phyloP scores from a whole-genome alignment of 2,329 filamentous ascomycete genomes.

The Pseudogymnoascus sp. region DNA sequence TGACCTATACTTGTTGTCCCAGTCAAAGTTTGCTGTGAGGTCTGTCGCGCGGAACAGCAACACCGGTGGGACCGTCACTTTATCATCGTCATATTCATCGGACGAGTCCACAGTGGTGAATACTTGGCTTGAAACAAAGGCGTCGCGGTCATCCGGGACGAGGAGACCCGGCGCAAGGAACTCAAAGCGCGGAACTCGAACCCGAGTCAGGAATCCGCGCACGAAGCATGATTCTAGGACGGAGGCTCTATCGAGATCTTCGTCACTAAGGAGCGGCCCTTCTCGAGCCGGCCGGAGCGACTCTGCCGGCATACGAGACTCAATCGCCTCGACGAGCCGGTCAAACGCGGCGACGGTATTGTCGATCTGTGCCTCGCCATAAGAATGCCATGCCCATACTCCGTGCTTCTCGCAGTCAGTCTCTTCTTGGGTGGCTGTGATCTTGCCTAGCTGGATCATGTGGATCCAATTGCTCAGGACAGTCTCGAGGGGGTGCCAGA shows the following conservation, averaged over 20 bases:
- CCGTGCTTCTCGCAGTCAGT: not conserved
- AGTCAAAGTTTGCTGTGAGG: not conserved
- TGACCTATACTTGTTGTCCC: not conserved
- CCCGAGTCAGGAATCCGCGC: not conserved
- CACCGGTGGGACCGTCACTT: not conserved
- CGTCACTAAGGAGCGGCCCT: not conserved
- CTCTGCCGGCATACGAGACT: slow-evolving; percentile 6
- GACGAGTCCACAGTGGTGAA: not conserved
- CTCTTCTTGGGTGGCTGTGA: slow-evolving; percentile 9
- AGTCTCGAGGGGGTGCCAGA: slow-evolving; percentile 24
- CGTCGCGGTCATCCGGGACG: not conserved
- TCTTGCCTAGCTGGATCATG: slow-evolving; percentile 18
- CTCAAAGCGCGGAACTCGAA: slow-evolving; percentile 9
- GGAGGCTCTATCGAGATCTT: not conserved
- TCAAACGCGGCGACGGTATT: slow-evolving; percentile 6
- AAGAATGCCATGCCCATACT: not conserved
- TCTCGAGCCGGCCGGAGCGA: not conserved
- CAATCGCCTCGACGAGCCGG: slow-evolving; percentile 11
- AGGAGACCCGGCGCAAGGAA: slow-evolving; percentile 12
- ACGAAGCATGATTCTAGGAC: not conserved
- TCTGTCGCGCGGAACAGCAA: not conserved
- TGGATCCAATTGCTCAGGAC: slow-evolving; percentile 21
- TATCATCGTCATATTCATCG: not conserved
- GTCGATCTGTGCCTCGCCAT: not conserved
- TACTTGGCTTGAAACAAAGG: not conserved